Evolutionary conservation across 257 asterid species (phyloP).

Genomic region (Apocynum venetum): DNA sequence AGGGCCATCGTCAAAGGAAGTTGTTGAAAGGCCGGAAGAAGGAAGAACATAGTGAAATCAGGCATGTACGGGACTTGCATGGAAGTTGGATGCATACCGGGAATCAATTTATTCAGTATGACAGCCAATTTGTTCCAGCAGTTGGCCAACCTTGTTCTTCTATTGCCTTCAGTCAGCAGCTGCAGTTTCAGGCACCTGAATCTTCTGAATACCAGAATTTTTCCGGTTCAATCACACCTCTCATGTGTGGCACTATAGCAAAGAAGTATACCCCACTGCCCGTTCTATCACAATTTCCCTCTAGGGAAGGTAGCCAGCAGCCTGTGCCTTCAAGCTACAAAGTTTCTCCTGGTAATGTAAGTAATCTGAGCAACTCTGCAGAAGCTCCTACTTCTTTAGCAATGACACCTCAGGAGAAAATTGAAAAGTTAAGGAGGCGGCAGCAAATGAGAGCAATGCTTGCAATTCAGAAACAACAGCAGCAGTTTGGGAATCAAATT

Average conservation of each 20-base stretch:
- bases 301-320: constrained; percentile 27
- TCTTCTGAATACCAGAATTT: constrained; percentile 42
- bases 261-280: constrained; percentile 40
- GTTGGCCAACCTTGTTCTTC: constrained; percentile 42
- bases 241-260: constrained; percentile 42
- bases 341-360: constrained; percentile 37
- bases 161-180: constrained; percentile 31
- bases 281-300: constrained; percentile 24
- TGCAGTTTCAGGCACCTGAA: constrained; percentile 37
- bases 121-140: constrained; percentile 37
- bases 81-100: constrained; percentile 41
- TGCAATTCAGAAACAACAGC: constrained; percentile 85
- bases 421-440: constrained; percentile 77
- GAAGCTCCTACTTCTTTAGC: constrained; percentile 36
- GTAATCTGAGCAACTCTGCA: constrained; percentile 26
- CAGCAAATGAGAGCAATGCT: constrained; percentile 90
- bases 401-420: constrained; percentile 90
- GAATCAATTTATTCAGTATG: constrained; percentile 37
- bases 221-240: constrained; percentile 42
- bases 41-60: constrained; percentile 39
- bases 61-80: constrained; percentile 35
- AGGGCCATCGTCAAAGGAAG: constrained; percentile 49
- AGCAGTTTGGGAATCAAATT: constrained; percentile 57
- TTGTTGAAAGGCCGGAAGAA: constrained; percentile 35
- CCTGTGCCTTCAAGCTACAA: constrained; percentile 33